Base-by-base conservation (phyloP, 257 asterid genomes). In the Cynanchum wilfordii region DNA sequence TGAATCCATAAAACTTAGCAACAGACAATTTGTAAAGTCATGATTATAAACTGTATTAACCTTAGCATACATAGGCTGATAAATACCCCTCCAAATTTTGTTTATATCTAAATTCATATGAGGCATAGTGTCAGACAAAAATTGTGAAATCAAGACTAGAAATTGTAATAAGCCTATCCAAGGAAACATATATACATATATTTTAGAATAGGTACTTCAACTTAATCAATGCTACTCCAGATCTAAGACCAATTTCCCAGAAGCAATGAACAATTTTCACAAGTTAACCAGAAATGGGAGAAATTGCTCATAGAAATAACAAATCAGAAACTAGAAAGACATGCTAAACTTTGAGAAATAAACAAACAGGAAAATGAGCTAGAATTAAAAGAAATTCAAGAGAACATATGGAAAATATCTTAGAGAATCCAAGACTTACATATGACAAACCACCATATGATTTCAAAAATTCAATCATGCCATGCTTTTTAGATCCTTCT, bases 391-490 rank as follows among this genome's bases (percentile, higher is more conserved):
- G 45, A 42, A 15, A 19, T 4, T 11, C 20, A 55, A 22, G 58
- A 68, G 22, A 47, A 2, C 36, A 64, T 19, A 27, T 13, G 60
- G n/a, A 62, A 19, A 10, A 55, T 27, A 10, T 15, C 19, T n/a
- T n/a, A 58, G 66, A 74, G 42, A 78, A 52, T 59, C 64, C 5
- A 36, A 74, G 71, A 86, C 99, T 83, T 86, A 92, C 99, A 83
- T 78, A 92, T 72, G 99, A 89, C 68, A 86, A 84, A 27, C 99
- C 99, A 16, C 99, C 98, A 70, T 85, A 80, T 2, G 95, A 80
- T 84, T 83, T 92, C 19, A 95, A 78, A 47, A 90, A 79, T 76
- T 86, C 98, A 62, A 90, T 84, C 92, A 92, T 87, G 82, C 71
- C 67, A 38, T 77, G 40, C 86, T 85, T 85, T 78, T 84, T 86